Evolutionary conservation across 495 filamentous ascomycete genomes (phyloP).

Genomic region (Penicillium samsonianum): DNA sequence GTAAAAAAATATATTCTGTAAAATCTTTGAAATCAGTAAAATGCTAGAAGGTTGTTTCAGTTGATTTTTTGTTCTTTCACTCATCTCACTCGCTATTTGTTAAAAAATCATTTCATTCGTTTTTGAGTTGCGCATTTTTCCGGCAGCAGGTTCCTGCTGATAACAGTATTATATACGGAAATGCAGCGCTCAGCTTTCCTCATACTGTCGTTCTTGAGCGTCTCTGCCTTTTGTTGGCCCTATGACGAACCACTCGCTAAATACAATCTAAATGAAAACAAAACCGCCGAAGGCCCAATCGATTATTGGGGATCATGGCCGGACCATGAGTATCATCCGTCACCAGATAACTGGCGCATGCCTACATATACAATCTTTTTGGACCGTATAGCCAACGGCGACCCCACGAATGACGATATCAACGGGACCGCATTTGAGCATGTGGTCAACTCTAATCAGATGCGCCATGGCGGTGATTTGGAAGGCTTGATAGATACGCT

Average conservation of each 20-base stretch:
- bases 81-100: conserved; percentile 9
- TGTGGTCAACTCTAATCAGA: conserved; percentile 39
- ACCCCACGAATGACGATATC: conserved; percentile 26
- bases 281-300: conserved; percentile 31
- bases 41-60: not conserved
- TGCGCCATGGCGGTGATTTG: conserved; percentile 43
- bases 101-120: conserved; percentile 10
- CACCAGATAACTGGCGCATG: conserved; percentile 46
- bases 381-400: conserved; percentile 45
- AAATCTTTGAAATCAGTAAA: conserved; percentile 5
- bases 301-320: conserved; percentile 46
- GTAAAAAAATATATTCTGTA: conserved; percentile 6
- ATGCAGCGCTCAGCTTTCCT: conserved; percentile 21
- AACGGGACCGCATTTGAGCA: conserved; percentile 31
- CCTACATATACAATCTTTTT: conserved; percentile 44
- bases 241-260: conserved; percentile 23
- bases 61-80: conserved; percentile 8
- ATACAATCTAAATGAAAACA: conserved; percentile 45
- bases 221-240: conserved; percentile 19
- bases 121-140: conserved; percentile 5
- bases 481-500: conserved; percentile 37
- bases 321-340: conserved; percentile 41
- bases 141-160: conserved; percentile 9
- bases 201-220: conserved; percentile 19
- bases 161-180: conserved; percentile 7